Evolutionary conservation across 2,329 filamentous ascomycete genomes (phyloP), one percentile per base, ranked within the genome.

Genomic region (Alternaria postmessia): DNA sequence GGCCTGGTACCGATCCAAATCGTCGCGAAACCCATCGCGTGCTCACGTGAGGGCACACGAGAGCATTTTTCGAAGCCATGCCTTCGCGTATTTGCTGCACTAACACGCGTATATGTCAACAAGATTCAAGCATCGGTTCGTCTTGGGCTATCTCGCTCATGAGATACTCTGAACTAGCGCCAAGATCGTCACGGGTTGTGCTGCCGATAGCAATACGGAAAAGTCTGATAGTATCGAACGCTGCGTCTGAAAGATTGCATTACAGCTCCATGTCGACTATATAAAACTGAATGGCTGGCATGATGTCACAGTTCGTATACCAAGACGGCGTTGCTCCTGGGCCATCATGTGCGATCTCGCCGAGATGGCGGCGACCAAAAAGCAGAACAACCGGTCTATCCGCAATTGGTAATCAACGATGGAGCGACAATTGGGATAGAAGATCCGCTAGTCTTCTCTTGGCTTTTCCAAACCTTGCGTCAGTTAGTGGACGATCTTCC

Each of bases 341-440:
- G 24, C 39, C 6, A 1, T 32, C 26, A 0, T 32, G 43, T 42
- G 34, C 36, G 36, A 26, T 53, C 20, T 48, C 43, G 56, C 48
- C 42, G 56, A 36, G 14, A 38, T 53, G 18, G 34, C 43, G 49
- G 42, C 32, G 42, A 54, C 39, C 39, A 16, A 42, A 42, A 24
- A 42, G 12, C 20, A 42, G 20, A 22, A 42, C 39, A 24, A 24
- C 39, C 20, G 39, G 9, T 8, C 30, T 36, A 30, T 55, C 41
- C 51, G 24, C 9, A 9, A n/a, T 46, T 18, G 28, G 43, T 32
- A 41, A 39, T 47, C 43, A 20, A 55, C 34, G 43, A 55, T 47
- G 22, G 20, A 36, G 30, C 20, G 26, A 41, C 34, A 24, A 41
- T 51, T 24, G 20, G 18, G 7, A 26, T 2, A 41, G 49, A 51